phyloP scores from a whole-genome alignment of 768 basidiomycete genomes.

The Plicaturopsis crispa region DNA sequence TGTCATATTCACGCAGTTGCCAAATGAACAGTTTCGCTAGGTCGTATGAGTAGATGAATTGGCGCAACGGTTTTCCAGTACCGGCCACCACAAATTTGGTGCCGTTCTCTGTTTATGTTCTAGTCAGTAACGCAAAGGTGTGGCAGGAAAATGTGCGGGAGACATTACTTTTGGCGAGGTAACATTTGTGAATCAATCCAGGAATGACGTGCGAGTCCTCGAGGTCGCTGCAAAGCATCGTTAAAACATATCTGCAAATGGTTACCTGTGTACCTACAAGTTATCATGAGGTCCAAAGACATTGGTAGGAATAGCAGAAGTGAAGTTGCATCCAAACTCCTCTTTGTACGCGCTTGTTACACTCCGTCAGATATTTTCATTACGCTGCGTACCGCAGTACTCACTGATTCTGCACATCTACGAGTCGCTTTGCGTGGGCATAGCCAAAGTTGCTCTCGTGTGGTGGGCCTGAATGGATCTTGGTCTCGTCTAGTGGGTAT shows the following conservation, averaged over 20 bases:
- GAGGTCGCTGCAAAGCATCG: conserved; percentile 64
- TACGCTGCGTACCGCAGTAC: too few species aligned
- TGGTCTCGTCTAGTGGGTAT: conserved; percentile 89
- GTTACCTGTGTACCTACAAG: conserved; percentile 45
- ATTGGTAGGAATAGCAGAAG: conserved; percentile 94
- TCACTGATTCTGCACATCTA: conserved; percentile 92
- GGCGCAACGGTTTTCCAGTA: conserved; percentile 88
- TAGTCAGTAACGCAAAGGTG: background rate
- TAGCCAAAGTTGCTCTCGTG: conserved; percentile 97
- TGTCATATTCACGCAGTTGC: conserved; percentile 85
- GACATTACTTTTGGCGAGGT: conserved; percentile 74
- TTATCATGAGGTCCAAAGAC: conserved; percentile 96
- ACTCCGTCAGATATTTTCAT: too few species aligned
- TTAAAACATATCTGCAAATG: too few species aligned
- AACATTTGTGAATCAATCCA: conserved; percentile 88
- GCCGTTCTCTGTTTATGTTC: conserved; percentile 49
- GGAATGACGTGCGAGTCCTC: conserved; percentile 94
- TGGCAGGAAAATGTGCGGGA: background rate
- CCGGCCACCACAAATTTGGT: conserved; percentile 86
- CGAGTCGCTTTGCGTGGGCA: conserved; percentile 91
- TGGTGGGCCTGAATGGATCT: conserved; percentile 88
- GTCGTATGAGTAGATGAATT: conserved; percentile 96
- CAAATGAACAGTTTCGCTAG: conserved; percentile 94
- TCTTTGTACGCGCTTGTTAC: conserved; percentile 85
- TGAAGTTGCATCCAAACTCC: conserved; percentile 91